phyloP scores from a whole-genome alignment of 2,329 filamentous ascomycete genomes.

The Aspergillus texensis region DNA sequence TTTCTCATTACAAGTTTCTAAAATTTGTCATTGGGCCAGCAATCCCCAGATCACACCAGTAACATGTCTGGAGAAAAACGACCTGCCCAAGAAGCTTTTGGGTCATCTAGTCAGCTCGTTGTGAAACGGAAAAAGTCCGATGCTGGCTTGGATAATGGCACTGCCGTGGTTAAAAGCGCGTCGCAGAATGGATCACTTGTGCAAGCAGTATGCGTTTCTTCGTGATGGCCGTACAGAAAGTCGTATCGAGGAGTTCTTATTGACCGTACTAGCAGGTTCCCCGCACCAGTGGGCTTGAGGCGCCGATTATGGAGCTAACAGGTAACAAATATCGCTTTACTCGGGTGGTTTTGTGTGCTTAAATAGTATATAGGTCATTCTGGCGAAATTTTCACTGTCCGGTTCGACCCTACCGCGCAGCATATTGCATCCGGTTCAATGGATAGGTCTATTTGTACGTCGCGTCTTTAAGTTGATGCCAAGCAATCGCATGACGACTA shows the following conservation, averaged over 20 bases:
- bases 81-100: conserved; percentile 81
- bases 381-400: conserved; percentile 86
- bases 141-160: conserved; percentile 55
- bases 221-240: neutral
- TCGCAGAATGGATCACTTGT: conserved; percentile 65
- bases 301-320: conserved; percentile 90
- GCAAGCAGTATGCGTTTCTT: conserved; percentile 60
- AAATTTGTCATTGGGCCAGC: neutral
- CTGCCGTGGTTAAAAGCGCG: conserved; percentile 60
- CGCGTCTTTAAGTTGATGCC: neutral
- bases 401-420: conserved; percentile 86
- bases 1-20: conserved; percentile 8
- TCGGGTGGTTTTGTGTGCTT: neutral
- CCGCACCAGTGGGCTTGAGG: conserved; percentile 79
- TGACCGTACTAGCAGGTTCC: conserved; percentile 61
- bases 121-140: conserved; percentile 87
- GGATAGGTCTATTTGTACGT: conserved; percentile 84
- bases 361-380: conserved; percentile 53
- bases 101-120: conserved; percentile 71
- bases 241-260: neutral
- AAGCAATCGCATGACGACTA: neutral
- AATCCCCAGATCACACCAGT: conserved; percentile 1
- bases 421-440: conserved; percentile 93
- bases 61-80: conserved; percentile 89
- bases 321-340: conserved; percentile 49